Conservation (phyloP, 108 stramenopile genomes). For the Stephanodiscus triporus region DNA sequence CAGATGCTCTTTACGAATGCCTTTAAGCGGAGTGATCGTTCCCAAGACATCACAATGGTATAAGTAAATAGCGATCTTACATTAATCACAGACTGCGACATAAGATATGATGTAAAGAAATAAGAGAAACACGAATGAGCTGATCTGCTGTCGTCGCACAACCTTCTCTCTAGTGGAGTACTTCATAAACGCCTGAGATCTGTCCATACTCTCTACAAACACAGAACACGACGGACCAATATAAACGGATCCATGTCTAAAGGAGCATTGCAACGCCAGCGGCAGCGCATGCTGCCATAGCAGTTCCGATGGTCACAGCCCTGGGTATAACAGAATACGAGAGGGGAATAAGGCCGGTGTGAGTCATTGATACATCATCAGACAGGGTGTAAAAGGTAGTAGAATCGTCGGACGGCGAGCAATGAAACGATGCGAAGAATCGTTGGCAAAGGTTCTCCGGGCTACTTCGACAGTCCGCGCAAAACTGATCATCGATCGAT, state of each 20-base stretch:
- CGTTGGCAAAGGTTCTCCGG: not conserved
- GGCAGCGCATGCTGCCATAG: not conserved
- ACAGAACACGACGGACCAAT: not conserved
- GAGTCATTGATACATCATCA: not conserved
- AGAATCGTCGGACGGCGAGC: not conserved
- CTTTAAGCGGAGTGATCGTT: too few relatives aligned
- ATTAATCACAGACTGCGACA: too few relatives aligned
- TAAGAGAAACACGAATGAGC: too few relatives aligned
- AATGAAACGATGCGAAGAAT: not conserved
- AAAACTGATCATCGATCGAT: not conserved
- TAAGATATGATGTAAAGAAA: too few relatives aligned
- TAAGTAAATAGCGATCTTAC: too few relatives aligned
- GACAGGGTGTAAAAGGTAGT: not conserved
- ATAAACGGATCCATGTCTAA: not conserved
- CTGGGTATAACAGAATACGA: not conserved
- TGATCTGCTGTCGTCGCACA: too few relatives aligned
- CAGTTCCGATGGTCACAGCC: not conserved
- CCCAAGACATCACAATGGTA: too few relatives aligned
- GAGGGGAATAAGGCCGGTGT: not conserved
- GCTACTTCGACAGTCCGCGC: not conserved
- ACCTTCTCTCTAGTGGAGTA: too few relatives aligned
- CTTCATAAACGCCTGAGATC: not conserved
- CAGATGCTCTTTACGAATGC: not conserved
- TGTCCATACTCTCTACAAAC: not conserved
- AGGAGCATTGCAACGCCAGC: not conserved